Evolutionary conservation across 2,329 filamentous ascomycete genomes (phyloP).

Genomic region (Ophiostoma sp.): DNA sequence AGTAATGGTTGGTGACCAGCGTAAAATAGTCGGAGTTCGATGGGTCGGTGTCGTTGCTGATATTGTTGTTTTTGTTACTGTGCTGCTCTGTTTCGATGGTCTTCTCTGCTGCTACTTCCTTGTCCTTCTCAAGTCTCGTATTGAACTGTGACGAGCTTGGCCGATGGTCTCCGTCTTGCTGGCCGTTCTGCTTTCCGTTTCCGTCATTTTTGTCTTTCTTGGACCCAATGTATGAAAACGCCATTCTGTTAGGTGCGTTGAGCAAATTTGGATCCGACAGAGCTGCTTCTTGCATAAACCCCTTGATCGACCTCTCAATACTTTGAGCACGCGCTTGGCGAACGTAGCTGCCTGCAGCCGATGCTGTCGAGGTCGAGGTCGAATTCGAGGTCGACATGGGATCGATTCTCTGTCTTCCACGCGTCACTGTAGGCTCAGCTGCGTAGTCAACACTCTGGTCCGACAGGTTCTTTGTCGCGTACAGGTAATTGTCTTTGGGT

Average conservation of each 20-base stretch:
- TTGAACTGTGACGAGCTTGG: neutral
- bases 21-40: slow-evolving; percentile 18
- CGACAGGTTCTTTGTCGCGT: slow-evolving; percentile 22
- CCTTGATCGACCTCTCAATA: slow-evolving; percentile 31
- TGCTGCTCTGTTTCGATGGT: neutral
- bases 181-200: neutral
- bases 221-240: slow-evolving; percentile 11
- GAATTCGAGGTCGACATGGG: neutral
- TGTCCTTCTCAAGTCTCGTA: neutral
- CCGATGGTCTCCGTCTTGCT: neutral
- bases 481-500: slow-evolving; percentile 18
- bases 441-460: slow-evolving; percentile 25
- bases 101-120: neutral
- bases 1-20: slow-evolving; percentile 18
- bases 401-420: slow-evolving; percentile 24
- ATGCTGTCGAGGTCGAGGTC: neutral
- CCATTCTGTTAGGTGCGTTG: slow-evolving; percentile 8
- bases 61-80: neutral
- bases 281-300: slow-evolving; percentile 29
- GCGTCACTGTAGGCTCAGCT: slow-evolving; percentile 13
- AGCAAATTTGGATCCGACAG: slow-evolving; percentile 13
- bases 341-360: slow-evolving; percentile 28
- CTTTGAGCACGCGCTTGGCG: slow-evolving; percentile 31
- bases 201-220: neutral
- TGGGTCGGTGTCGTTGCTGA: neutral